These are phyloP conservation scores for Starmerella gropengiesseri DNA, from an alignment of 805 yeast genomes.

Conservation along the genomic window DNA sequence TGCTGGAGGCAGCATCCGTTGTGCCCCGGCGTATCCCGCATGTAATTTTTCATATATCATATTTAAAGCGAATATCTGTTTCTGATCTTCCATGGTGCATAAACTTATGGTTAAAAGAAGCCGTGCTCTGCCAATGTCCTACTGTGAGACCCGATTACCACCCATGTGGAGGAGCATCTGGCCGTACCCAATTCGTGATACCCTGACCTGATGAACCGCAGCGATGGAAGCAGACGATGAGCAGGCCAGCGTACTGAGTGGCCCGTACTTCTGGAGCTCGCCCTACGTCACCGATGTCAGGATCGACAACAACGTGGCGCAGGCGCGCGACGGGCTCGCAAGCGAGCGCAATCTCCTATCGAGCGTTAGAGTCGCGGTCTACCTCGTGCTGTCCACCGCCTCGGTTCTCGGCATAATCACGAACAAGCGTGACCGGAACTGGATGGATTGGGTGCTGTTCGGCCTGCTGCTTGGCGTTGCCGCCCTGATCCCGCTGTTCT, in stretches of 20 bases:
- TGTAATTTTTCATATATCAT: too few species aligned
- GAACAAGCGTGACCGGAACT: neutral
- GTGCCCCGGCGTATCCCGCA: too few species aligned
- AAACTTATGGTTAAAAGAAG: too few species aligned
- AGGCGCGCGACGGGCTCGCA: conserved; percentile 29
- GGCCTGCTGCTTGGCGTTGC: conserved; percentile 21
- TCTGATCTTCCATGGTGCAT: too few species aligned
- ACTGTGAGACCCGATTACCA: too few species aligned
- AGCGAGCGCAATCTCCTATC: conserved; percentile 28
- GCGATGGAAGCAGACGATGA: neutral
- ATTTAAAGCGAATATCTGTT: too few species aligned
- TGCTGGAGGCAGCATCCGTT: too few species aligned
- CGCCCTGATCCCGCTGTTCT: conserved; percentile 17
- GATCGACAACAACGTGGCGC: conserved; percentile 26
- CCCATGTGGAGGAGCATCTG: too few species aligned
- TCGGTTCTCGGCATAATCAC: conserved; percentile 14
- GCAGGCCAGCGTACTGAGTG: neutral
- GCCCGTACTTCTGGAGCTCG: conserved; percentile 19
- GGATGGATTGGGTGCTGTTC: conserved; percentile 20
- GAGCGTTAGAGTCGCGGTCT: conserved; percentile 20
- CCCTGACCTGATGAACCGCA: too few species aligned
- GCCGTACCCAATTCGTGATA: too few species aligned
- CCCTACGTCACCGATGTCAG: conserved; percentile 19
- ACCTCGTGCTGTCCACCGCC: conserved; percentile 25
- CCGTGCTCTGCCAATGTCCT: too few species aligned